These are phyloP conservation scores for Solanum verrucosum DNA, from an alignment of 257 asterid species.

Conservation along the genomic window DNA sequence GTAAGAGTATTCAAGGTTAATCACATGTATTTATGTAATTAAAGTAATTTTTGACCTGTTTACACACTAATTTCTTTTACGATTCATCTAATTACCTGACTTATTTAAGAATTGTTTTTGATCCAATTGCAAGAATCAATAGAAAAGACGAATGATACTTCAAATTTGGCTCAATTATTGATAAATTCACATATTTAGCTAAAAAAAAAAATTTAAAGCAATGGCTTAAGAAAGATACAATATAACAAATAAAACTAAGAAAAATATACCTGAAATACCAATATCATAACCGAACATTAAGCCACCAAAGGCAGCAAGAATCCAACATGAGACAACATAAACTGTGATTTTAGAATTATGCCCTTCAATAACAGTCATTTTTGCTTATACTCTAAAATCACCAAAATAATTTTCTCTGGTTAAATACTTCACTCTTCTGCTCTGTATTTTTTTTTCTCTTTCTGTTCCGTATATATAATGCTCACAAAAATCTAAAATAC, in stretches of 20 bases:
- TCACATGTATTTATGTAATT: background rate
- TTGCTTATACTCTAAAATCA: background rate
- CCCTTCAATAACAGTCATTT: background rate
- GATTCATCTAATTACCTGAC: background rate
- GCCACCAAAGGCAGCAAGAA: background rate
- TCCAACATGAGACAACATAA: background rate
- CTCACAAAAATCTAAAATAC: background rate
- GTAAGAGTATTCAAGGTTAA: background rate
- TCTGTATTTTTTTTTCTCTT: background rate
- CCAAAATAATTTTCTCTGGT: background rate
- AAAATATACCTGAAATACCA: conserved; percentile 1
- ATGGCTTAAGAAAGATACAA: background rate
- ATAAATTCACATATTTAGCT: background rate
- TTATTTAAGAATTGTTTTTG: background rate
- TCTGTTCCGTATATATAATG: background rate
- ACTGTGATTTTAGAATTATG: background rate
- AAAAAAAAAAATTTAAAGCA: too few relatives aligned
- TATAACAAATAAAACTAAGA: background rate
- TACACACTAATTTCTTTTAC: background rate
- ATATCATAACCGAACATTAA: background rate
- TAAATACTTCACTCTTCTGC: background rate
- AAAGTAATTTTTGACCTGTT: background rate
- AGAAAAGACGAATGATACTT: background rate
- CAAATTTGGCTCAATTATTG: background rate
- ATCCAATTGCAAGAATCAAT: background rate